Evolutionary conservation across 2,329 filamentous ascomycete species (phyloP).

Genomic region (Ustilaginoidea virens): DNA sequence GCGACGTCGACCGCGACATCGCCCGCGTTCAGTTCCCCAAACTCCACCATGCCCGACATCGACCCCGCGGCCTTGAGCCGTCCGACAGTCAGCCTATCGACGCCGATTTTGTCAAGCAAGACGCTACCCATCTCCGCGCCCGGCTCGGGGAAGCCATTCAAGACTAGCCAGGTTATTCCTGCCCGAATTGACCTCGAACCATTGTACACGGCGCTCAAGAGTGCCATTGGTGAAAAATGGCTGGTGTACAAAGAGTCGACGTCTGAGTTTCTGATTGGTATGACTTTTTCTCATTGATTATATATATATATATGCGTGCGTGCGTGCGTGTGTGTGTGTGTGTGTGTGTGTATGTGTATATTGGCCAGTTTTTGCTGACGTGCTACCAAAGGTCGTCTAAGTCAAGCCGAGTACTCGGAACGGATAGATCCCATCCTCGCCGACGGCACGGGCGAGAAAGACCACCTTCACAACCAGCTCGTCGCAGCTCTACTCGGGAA

Average conservation of each 20-base stretch:
- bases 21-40: too few relatives aligned
- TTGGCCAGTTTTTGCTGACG: slow-evolving; percentile 12
- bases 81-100: slow-evolving; percentile 40
- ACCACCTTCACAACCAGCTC: slow-evolving; percentile 53
- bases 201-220: slow-evolving; percentile 46
- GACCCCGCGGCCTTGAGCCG: slow-evolving; percentile 54
- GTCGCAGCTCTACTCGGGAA: slow-evolving; percentile 52
- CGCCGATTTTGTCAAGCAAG: slow-evolving; percentile 42
- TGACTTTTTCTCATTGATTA: slow-evolving; percentile 3
- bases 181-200: slow-evolving; percentile 53
- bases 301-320: neutral
- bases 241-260: slow-evolving; percentile 46
- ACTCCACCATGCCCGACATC: slow-evolving; percentile 54
- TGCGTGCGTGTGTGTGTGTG: too few relatives aligned
- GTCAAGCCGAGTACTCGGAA: slow-evolving; percentile 44
- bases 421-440: slow-evolving; percentile 44
- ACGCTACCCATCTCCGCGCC: slow-evolving; percentile 37
- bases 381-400: slow-evolving; percentile 37
- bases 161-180: slow-evolving; percentile 47
- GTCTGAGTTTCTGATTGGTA: slow-evolving; percentile 48
- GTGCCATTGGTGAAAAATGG: slow-evolving; percentile 47
- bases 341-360: too few relatives aligned
- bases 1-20: slow-evolving; percentile 30
- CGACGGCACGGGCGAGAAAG: slow-evolving; percentile 40
- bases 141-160: slow-evolving; percentile 33